phyloP scores from a whole-genome alignment of 2,329 filamentous ascomycete genomes.

The Juglanconis sp. region DNA sequence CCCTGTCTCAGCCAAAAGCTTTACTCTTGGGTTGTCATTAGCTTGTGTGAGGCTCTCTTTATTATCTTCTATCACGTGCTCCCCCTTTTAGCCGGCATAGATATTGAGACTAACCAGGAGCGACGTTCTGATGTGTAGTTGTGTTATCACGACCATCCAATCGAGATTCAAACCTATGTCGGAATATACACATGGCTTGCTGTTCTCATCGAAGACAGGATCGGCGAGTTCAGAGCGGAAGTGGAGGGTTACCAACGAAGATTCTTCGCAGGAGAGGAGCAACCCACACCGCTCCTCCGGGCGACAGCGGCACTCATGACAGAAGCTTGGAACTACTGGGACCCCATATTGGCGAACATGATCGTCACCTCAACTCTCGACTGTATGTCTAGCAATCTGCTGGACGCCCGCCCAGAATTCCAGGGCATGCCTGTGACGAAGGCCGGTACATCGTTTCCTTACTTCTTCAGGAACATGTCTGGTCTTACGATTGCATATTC shows the following conservation, averaged over 20 bases:
- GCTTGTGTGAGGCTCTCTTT: neutral
- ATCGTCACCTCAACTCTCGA: neutral
- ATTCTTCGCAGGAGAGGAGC: neutral
- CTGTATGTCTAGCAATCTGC: neutral
- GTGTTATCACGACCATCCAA: neutral
- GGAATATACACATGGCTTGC: constrained; percentile 3
- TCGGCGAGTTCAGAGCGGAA: neutral
- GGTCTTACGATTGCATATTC: neutral
- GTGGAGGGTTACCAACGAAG: neutral
- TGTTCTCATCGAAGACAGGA: neutral
- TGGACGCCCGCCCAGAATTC: neutral
- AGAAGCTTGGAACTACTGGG: neutral
- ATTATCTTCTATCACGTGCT: neutral
- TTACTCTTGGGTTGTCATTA: neutral
- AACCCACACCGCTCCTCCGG: neutral
- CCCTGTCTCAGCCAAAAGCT: neutral
- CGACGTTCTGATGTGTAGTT: neutral
- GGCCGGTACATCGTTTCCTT: neutral
- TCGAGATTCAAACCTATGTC: neutral
- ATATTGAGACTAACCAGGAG: neutral
- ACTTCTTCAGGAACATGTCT: neutral
- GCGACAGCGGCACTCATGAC: neutral
- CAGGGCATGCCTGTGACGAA: neutral
- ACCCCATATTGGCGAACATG: neutral
- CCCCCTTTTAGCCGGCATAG: neutral